A percentile compares a stretch with the other conserved stretches of the same genome.
Conservation (phyloP, 164 flowering plant genomes). For the Aristolochia californica region DNA sequence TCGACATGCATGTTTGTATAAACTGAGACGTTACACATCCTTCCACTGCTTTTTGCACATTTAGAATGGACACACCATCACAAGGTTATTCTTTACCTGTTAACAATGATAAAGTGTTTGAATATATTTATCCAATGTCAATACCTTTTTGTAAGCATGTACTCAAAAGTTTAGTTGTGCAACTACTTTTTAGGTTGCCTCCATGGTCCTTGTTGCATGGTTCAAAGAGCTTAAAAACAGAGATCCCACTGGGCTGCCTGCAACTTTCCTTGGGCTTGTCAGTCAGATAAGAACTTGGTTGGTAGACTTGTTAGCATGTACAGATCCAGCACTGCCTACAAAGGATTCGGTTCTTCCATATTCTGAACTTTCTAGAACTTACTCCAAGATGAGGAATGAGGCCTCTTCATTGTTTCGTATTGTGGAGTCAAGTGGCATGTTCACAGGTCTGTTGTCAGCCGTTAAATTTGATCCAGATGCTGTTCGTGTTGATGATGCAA, state of each 20-base stretch:
- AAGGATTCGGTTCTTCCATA: constrained; percentile 80
- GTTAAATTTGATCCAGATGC: constrained; percentile 37
- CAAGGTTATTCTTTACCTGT: no score
- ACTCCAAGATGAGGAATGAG: constrained; percentile 84
- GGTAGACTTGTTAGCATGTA: constrained; percentile 63
- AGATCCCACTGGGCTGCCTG: constrained; percentile 14
- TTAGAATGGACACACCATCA: no score
- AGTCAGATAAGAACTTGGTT: constrained; percentile 47
- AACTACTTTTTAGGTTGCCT: constrained; percentile 50
- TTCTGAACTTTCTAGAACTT: constrained; percentile 90
- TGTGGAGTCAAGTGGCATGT: constrained; percentile 40
- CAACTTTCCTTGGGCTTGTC: constrained; percentile 20
- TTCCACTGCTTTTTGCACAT: not conserved
- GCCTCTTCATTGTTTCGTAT: constrained; percentile 48
- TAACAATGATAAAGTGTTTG: no score
- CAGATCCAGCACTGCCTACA: constrained; percentile 82
- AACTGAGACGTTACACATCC: not conserved
- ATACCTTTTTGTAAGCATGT: no score
- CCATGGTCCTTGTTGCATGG: constrained; percentile 88
- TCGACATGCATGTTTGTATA: not conserved
- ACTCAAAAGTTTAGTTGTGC: no score
- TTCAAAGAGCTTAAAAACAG: constrained; percentile 58
- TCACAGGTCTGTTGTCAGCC: constrained; percentile 23
- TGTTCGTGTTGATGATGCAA: constrained; percentile 70
- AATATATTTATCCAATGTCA: no score